Evolutionary conservation across 768 basidiomycete genomes (phyloP).

Genomic region (Aureoboletus auriporus): DNA sequence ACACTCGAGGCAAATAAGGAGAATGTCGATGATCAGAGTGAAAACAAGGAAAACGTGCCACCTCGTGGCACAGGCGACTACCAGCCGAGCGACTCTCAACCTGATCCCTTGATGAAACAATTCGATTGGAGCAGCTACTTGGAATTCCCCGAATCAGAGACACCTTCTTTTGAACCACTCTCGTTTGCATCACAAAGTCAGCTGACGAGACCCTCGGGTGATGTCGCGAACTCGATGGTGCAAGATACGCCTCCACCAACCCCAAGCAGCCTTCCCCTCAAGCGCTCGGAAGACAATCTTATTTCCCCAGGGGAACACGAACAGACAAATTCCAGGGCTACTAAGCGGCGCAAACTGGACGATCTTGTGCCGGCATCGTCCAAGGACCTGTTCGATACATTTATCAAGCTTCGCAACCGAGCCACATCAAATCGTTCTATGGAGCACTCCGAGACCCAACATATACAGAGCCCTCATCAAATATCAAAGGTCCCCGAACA

Average conservation of each 20-base stretch:
- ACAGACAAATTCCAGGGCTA: background rate
- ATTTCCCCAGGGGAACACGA: slow-evolving; percentile 1
- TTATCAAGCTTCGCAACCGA: slow-evolving; percentile 25
- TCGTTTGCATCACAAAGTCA: slow-evolving; percentile 21
- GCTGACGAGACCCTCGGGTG: background rate
- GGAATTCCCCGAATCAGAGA: slow-evolving; percentile 18
- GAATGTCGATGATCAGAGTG: slow-evolving; percentile 3
- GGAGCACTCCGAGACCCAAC: slow-evolving; percentile 10
- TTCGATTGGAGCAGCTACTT: slow-evolving; percentile 23
- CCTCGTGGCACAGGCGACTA: slow-evolving; percentile 1
- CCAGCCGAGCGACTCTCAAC: background rate
- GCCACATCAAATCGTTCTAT: slow-evolving; percentile 1
- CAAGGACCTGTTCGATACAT: slow-evolving; percentile 22
- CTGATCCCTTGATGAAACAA: background rate
- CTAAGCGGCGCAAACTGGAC: slow-evolving; percentile 26
- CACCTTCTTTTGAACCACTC: slow-evolving; percentile 22
- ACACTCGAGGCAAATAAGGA: slow-evolving; percentile 11
- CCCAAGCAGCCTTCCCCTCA: background rate
- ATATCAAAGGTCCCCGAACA: slow-evolving; percentile 7
- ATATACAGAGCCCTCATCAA: slow-evolving; percentile 6
- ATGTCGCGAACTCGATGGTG: background rate
- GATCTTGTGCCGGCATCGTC: slow-evolving; percentile 21
- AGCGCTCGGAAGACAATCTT: background rate
- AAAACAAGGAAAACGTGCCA: slow-evolving; percentile 18
- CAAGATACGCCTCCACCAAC: slow-evolving; percentile 5